A percentile compares a stretch with the other conserved stretches of the same genome.
These are phyloP conservation scores for Fusarium pilosicola DNA, from an alignment of 2,329 filamentous ascomycete species.

Conservation along the genomic window DNA sequence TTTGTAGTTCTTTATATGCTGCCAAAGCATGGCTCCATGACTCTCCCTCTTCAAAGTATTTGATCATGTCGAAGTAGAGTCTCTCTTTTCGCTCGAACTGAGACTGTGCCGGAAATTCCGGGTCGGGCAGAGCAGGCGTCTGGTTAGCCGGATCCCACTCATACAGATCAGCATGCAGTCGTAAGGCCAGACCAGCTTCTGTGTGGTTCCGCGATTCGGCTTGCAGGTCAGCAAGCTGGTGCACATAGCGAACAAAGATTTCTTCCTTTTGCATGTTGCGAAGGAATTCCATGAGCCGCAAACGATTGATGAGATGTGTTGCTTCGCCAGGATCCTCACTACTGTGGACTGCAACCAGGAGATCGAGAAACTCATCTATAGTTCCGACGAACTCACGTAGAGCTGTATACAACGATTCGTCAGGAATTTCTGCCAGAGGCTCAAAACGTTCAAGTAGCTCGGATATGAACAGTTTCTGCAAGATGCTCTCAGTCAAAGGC, in stretches of 20 bases:
- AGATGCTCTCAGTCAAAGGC: conserved; percentile 84
- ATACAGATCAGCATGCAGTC: conserved; percentile 91
- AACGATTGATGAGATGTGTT: conserved; percentile 84
- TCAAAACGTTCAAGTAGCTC: conserved; percentile 87
- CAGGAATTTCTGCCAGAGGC: conserved; percentile 69
- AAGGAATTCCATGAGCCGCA: conserved; percentile 94
- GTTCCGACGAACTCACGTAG: conserved; percentile 83
- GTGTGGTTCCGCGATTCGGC: conserved; percentile 79
- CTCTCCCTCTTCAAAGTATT: conserved; percentile 92
- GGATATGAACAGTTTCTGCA: conserved; percentile 91
- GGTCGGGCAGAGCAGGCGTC: conserved; percentile 74
- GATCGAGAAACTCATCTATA: conserved; percentile 88
- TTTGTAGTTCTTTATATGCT: conserved; percentile 89
- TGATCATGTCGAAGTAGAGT: conserved; percentile 94
- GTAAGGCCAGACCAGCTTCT: conserved; percentile 88
- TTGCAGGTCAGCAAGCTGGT: conserved; percentile 86
- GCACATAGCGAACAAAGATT: conserved; percentile 95
- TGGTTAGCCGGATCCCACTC: conserved; percentile 83
- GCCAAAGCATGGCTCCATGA: conserved; percentile 90
- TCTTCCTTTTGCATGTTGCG: conserved; percentile 97
- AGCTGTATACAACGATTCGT: conserved; percentile 79
- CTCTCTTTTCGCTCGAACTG: conserved; percentile 93
- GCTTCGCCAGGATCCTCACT: conserved; percentile 78
- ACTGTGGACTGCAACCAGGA: conserved; percentile 89
- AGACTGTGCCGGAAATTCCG: conserved; percentile 82